phyloP scores from a whole-genome alignment of 257 asterid genomes.

The Osmanthus fragrans region DNA sequence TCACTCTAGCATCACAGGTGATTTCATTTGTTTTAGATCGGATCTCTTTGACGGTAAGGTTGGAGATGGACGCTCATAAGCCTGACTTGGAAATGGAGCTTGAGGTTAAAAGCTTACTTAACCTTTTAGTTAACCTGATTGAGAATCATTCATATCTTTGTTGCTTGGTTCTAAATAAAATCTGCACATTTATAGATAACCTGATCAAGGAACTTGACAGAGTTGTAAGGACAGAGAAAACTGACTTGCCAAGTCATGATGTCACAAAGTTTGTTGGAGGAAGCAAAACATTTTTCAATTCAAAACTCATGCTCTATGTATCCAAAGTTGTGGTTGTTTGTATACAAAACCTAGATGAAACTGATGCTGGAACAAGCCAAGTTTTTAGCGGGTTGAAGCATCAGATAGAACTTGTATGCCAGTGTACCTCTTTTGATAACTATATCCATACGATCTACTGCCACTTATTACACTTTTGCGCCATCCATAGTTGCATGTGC shows the following conservation, averaged over 20 bases:
- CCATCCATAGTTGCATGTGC: slow-evolving; percentile 31
- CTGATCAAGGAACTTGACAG: slow-evolving; percentile 39
- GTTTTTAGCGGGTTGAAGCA: slow-evolving; percentile 45
- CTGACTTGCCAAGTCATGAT: slow-evolving; percentile 25
- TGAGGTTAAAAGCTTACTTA: slow-evolving; percentile 62
- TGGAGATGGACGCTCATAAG: slow-evolving; percentile 29
- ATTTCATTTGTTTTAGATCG: slow-evolving; percentile 49
- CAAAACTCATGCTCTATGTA: slow-evolving; percentile 45
- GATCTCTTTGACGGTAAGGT: slow-evolving; percentile 40
- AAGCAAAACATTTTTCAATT: slow-evolving; percentile 18
- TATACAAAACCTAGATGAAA: slow-evolving; percentile 47
- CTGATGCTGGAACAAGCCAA: slow-evolving; percentile 35
- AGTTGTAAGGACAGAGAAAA: slow-evolving; percentile 28
- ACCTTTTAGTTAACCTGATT: slow-evolving; percentile 48
- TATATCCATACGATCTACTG: slow-evolving; percentile 38
- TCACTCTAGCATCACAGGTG: slow-evolving; percentile 43
- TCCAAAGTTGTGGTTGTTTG: slow-evolving; percentile 52
- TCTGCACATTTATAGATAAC: slow-evolving; percentile 44
- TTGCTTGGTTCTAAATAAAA: slow-evolving; percentile 50
- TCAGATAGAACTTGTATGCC: slow-evolving; percentile 48
- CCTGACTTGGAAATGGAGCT: slow-evolving; percentile 38
- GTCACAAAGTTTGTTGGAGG: slow-evolving; percentile 27
- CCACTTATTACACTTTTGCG: slow-evolving; percentile 50
- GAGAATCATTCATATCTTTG: slow-evolving; percentile 45
- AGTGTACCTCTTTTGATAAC: slow-evolving; percentile 37